Evolutionary conservation across 345 rosid genomes (phyloP), one percentile per base, ranked within the genome.

Genomic region (Gossypium australe): DNA sequence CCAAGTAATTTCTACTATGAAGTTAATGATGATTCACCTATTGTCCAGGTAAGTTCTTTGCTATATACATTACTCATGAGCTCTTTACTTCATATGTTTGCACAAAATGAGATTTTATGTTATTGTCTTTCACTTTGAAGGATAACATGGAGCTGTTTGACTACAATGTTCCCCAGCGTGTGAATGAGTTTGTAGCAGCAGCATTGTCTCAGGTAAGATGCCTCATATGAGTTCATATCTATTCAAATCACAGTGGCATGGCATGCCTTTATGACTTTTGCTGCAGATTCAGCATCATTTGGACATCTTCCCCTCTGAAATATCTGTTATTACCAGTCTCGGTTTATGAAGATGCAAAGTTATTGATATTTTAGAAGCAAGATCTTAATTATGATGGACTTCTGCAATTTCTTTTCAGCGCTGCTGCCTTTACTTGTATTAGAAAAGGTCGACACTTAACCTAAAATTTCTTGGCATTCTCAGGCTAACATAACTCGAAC

Each of bases 401-500:
- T 69, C 60, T 16, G 60, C 73, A 14, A 17, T 9, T 29, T 48
- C 14, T 72, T 57, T 27, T 72, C 16, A 24, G 51, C 17, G 5
- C 56, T 20, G n/a, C 38, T 22, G 67, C 52, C 55, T 59, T 67
- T 67, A 48, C 20, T 25, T 24, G 20, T 48, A 67, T 47, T 24
- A 13, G 20, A 24, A 24, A 67, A 67, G 43, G 57, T 47, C 24
- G 38, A 67, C 38, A 13, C 56, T 47, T 67, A 2, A 22, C 38
- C 56, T 2, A 67, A 67, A 24, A 3, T 52, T 52, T 57, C 16
- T 25, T 8, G 22, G 56, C 66, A 22, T 52, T 71, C 55, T 20
- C 79, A 87, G 90, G 90, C 88, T 68, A 87, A 87, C 69, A 61
- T 87, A 72, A 87, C 90, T 72, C 79, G 88, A 17, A 83, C 88